phyloP scores from a whole-genome alignment of 768 basidiomycete genomes.

The Mycena belliarum region DNA sequence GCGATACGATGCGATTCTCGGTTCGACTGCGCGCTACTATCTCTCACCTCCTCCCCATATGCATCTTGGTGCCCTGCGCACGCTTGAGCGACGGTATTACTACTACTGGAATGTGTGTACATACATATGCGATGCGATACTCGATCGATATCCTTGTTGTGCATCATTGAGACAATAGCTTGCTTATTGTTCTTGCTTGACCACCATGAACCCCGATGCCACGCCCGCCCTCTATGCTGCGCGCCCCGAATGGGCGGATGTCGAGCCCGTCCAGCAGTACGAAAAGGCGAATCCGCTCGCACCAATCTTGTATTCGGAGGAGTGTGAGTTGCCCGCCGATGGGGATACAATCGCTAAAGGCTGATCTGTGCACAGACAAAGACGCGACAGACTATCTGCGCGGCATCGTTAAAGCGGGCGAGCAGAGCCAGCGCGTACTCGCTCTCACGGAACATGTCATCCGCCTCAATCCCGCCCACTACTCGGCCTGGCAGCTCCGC shows the following conservation, averaged over 20 bases:
- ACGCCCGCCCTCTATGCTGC: conserved; percentile 50
- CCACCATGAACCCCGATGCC: conserved; percentile 16
- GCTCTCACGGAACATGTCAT: conserved; percentile 89
- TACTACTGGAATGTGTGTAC: no score
- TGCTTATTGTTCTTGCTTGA: conserved; percentile 5
- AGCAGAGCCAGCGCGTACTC: conserved; percentile 80
- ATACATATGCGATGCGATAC: no score
- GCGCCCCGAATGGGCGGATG: conserved; percentile 76
- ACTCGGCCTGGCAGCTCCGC: conserved; percentile 97
- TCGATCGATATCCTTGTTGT: no score
- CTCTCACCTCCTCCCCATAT: no score
- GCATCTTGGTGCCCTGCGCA: no score
- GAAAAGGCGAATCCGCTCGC: conserved; percentile 80
- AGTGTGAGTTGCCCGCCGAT: conserved; percentile 59
- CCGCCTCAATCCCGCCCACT: conserved; percentile 91
- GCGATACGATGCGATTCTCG: not conserved
- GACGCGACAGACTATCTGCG: conserved; percentile 94
- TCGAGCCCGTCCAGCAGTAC: conserved; percentile 78
- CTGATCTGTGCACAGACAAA: conserved; percentile 51
- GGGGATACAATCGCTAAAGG: not conserved
- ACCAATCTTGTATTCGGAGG: conserved; percentile 86
- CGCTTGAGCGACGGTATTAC: no score
- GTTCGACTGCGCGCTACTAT: not conserved
- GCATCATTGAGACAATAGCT: no score
- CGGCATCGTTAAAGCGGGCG: conserved; percentile 72